Evolutionary conservation across 2,329 filamentous ascomycete species (phyloP).

Genomic region (Lachnellula arida): DNA sequence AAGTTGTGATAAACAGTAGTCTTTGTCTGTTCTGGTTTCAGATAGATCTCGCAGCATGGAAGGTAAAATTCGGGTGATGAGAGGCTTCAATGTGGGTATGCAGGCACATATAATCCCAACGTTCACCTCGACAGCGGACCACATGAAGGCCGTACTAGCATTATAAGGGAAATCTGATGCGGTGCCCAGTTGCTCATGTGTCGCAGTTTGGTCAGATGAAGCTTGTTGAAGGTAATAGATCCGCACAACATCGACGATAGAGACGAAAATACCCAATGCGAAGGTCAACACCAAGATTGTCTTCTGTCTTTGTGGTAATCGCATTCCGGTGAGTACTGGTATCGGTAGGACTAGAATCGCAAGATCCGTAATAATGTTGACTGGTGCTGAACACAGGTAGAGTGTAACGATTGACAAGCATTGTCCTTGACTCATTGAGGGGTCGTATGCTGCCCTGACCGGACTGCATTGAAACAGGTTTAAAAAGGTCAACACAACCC

Average conservation of each 20-base stretch:
- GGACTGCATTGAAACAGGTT: conserved; percentile 85
- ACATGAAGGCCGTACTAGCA: conserved; percentile 83
- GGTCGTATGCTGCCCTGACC: conserved; percentile 61
- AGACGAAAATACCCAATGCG: conserved; percentile 79
- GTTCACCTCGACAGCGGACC: conserved; percentile 89
- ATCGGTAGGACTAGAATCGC: conserved; percentile 84
- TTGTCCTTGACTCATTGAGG: conserved; percentile 33
- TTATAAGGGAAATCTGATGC: conserved; percentile 62
- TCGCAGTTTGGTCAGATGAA: conserved; percentile 3
- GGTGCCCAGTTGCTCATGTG: conserved; percentile 38
- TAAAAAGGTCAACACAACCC: conserved; percentile 74
- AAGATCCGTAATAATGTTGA: conserved; percentile 89
- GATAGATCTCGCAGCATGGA: conserved; percentile 25
- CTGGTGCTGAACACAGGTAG: conserved; percentile 71
- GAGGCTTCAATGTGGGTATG: conserved; percentile 85
- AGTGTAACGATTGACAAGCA: conserved; percentile 48
- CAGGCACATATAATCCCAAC: conserved; percentile 86
- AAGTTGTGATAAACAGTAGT: conserved; percentile 18
- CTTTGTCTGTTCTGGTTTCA: conserved; percentile 10
- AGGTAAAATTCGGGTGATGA: conserved; percentile 52
- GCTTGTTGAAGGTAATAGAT: conserved; percentile 78
- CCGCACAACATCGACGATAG: conserved; percentile 80
- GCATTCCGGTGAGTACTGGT: conserved; percentile 82
- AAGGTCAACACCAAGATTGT: conserved; percentile 84
- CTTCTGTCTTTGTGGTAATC: conserved; percentile 79